Percentiles rank a stretch among this genome's conserved stretches.
phyloP scores from a whole-genome alignment of 2,329 filamentous ascomycete genomes.

The Monilinia vaccinii-corymbosi region DNA sequence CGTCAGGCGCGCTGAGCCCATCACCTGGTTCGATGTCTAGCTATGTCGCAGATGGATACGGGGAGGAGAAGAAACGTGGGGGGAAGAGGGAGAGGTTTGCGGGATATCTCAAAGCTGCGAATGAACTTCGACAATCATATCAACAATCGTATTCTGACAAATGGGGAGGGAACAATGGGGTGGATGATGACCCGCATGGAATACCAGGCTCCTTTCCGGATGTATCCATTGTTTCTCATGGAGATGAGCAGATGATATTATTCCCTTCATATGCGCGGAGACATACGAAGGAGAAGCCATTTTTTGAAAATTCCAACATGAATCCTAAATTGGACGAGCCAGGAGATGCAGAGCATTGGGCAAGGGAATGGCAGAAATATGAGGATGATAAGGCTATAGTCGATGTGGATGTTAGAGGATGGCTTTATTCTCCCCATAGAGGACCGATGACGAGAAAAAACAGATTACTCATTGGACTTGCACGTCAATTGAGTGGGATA shows the following conservation, averaged over 20 bases:
- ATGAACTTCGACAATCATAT: constrained; percentile 62
- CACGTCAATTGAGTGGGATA: constrained; percentile 79
- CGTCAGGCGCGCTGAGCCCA: constrained; percentile 22
- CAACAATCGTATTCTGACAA: constrained; percentile 41
- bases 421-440: constrained; percentile 81
- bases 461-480: constrained; percentile 75
- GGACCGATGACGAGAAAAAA: constrained; percentile 84
- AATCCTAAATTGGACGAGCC: constrained; percentile 33
- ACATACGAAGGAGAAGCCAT: constrained; percentile 26
- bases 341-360: constrained; percentile 66
- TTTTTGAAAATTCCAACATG: constrained; percentile 32
- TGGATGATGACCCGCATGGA: constrained; percentile 35
- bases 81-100: constrained; percentile 71
- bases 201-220: constrained; percentile 77
- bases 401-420: constrained; percentile 90
- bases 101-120: constrained; percentile 61
- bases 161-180: constrained; percentile 37
- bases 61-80: constrained; percentile 46
- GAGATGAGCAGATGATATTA: constrained; percentile 84
- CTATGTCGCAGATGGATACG: constrained; percentile 25
- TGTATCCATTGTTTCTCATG: constrained; percentile 68
- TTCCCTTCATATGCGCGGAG: constrained; percentile 86
- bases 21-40: constrained; percentile 30
- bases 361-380: constrained; percentile 65
- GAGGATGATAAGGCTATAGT: constrained; percentile 80